These are phyloP conservation scores for Cryptococcus deneoformans DNA, from an alignment of 1,284 basidiomycete species.

Conservation along the genomic window DNA sequence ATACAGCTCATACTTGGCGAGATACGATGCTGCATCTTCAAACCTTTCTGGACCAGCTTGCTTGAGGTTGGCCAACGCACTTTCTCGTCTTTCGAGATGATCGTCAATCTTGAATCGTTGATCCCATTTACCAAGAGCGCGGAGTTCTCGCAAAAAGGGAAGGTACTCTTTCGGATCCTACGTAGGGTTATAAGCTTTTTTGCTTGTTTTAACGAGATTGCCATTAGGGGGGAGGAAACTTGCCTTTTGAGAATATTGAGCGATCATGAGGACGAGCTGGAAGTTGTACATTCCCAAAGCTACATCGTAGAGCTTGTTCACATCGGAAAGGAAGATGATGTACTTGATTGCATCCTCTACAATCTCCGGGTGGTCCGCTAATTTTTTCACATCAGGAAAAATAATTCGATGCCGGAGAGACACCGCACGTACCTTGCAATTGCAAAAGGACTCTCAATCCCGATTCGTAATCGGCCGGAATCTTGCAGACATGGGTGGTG, in stretches of 20 bases:
- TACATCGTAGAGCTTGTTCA: slow-evolving; percentile 85
- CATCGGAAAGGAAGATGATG: slow-evolving; percentile 96
- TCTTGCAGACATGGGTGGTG: slow-evolving; percentile 89
- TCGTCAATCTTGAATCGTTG: slow-evolving; percentile 93
- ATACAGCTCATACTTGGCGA: slow-evolving; percentile 75
- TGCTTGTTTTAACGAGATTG: neutral
- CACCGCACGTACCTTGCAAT: slow-evolving; percentile 60
- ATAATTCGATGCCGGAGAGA: neutral
- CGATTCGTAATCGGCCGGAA: slow-evolving; percentile 86
- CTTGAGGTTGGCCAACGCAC: slow-evolving; percentile 72
- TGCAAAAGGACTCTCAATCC: slow-evolving; percentile 74
- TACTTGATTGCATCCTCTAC: slow-evolving; percentile 98
- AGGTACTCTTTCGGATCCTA: slow-evolving; percentile 98
- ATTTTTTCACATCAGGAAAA: neutral
- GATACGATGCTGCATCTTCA: slow-evolving; percentile 74
- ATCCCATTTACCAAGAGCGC: slow-evolving; percentile 73
- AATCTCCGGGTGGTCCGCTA: slow-evolving; percentile 67
- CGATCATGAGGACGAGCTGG: slow-evolving; percentile 89
- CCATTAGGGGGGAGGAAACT: slow-evolving; percentile 2
- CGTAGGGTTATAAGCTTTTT: neutral
- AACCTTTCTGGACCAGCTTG: slow-evolving; percentile 66
- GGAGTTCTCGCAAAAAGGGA: slow-evolving; percentile 88
- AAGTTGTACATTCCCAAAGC: slow-evolving; percentile 99
- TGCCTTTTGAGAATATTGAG: slow-evolving; percentile 95
- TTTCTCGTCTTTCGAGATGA: slow-evolving; percentile 72